phyloP scores from a whole-genome alignment of 2,329 filamentous ascomycete genomes.

The Colletotrichum sp. region DNA sequence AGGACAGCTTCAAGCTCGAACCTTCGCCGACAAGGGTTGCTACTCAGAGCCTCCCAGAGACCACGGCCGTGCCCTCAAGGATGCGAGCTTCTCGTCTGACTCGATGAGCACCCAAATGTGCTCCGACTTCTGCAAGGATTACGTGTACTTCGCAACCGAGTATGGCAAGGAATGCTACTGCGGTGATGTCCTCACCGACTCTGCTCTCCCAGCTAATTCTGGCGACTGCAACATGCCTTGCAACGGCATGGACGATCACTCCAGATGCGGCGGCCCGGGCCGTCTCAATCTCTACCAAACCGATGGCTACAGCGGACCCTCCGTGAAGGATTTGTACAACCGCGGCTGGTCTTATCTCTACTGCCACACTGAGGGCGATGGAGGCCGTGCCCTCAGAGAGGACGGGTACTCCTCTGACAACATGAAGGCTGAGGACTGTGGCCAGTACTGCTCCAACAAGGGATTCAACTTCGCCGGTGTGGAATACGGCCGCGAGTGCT shows the following conservation, averaged over 20 bases:
- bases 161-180: conserved; percentile 45
- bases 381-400: conserved; percentile 30
- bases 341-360: background rate
- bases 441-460: conserved; percentile 41
- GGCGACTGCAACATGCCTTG: conserved; percentile 38
- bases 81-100: conserved; percentile 24
- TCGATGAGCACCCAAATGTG: conserved; percentile 37
- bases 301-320: conserved; percentile 23
- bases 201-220: conserved; percentile 31
- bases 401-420: conserved; percentile 31
- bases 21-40: background rate
- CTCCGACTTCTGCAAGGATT: conserved; percentile 40
- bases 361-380: conserved; percentile 1
- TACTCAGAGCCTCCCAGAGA: background rate
- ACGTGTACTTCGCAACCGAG: conserved; percentile 39
- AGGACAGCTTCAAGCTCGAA: background rate
- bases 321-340: background rate
- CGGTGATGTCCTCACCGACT: conserved; percentile 30
- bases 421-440: conserved; percentile 44
- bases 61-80: conserved; percentile 32
- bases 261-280: conserved; percentile 34
- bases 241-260: conserved; percentile 37
- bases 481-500: conserved; percentile 51
- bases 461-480: conserved; percentile 46
- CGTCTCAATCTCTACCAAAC: conserved; percentile 38